These are phyloP conservation scores for Mariannaea sp. DNA, from an alignment of 2,329 filamentous ascomycete genomes.

Conservation along the genomic window DNA sequence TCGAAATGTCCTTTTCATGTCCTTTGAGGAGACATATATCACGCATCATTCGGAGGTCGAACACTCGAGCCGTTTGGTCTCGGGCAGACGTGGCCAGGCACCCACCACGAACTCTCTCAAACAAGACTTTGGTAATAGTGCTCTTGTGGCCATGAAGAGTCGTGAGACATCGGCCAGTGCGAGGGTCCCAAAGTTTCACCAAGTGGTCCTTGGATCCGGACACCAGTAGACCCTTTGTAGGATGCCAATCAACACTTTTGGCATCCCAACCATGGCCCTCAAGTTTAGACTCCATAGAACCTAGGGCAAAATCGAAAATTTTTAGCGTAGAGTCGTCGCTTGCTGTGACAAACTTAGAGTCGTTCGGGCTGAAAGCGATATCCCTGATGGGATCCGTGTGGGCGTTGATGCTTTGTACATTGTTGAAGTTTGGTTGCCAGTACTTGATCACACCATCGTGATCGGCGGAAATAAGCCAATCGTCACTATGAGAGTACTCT, in stretches of 20 bases:
- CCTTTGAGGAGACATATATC: conserved; percentile 92
- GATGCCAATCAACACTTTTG: conserved; percentile 97
- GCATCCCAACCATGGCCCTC: conserved; percentile 98
- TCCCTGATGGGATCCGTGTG: conserved; percentile 90
- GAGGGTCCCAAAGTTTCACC: conserved; percentile 98
- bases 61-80: conserved; percentile 90
- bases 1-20: conserved; percentile 95
- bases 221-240: conserved; percentile 88
- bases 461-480: conserved; percentile 95
- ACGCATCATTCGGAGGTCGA: conserved; percentile 97
- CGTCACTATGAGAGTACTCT: conserved; percentile 91
- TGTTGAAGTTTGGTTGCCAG: conserved; percentile 99
- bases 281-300: conserved; percentile 79
- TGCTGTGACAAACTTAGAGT: conserved; percentile 94
- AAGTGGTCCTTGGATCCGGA: conserved; percentile 97
- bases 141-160: conserved; percentile 98
- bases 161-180: conserved; percentile 85
- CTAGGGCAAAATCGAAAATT: conserved; percentile 93
- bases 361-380: conserved; percentile 89
- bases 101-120: conserved; percentile 82
- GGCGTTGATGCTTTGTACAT: conserved; percentile 91
- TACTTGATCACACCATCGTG: conserved; percentile 97
- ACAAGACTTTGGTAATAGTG: conserved; percentile 89
- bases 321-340: conserved; percentile 93
- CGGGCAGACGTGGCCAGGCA: conserved; percentile 91